A percentile compares a stretch with the other conserved stretches of the same genome.
phyloP scores from a whole-genome alignment of 1,139 yeast species.

The Kurtzmaniella natalensis region DNA sequence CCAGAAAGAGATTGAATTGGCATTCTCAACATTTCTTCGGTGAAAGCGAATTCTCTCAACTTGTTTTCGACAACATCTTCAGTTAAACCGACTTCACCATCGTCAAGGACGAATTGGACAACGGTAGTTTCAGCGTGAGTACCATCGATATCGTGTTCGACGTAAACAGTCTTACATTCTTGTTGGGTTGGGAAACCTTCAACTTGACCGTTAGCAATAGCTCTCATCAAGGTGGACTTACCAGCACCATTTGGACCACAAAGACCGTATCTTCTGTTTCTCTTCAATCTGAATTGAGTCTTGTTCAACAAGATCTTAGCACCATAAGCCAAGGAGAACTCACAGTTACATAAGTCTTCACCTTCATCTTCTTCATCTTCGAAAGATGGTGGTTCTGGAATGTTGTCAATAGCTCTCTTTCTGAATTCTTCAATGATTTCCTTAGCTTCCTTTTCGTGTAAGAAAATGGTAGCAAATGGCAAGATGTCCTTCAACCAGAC shows the following conservation, averaged over 20 bases:
- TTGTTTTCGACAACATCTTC: constrained; percentile 63
- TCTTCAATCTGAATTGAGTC: constrained; percentile 98
- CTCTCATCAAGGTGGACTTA: constrained; percentile 99
- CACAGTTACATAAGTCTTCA: constrained; percentile 99
- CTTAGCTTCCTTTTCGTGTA: constrained; percentile 90
- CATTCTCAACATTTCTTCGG: constrained; percentile 86
- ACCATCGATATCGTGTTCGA: constrained; percentile 99
- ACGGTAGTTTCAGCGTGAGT: constrained; percentile 95
- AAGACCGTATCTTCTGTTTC: constrained; percentile 99
- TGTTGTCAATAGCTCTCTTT: constrained; percentile 95
- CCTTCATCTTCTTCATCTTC: constrained; percentile 99
- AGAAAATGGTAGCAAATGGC: constrained; percentile 93
- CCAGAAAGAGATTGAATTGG: constrained; percentile 97
- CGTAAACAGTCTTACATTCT: constrained; percentile 97
- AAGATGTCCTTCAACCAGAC: constrained; percentile 87
- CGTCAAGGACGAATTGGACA: constrained; percentile 77
- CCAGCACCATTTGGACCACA: constrained; percentile 99
- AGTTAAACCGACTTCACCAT: constrained; percentile 78
- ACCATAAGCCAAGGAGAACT: constrained; percentile 99
- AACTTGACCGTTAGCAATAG: constrained; percentile 99
- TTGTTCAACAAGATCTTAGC: constrained; percentile 99
- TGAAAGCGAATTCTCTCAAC: constrained; percentile 85
- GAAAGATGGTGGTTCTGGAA: constrained; percentile 91
- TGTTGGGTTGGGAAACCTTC: constrained; percentile 99
- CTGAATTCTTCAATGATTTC: constrained; percentile 91